Base-by-base conservation (phyloP, 345 rosid species). In the Euphorbia peplus region DNA sequence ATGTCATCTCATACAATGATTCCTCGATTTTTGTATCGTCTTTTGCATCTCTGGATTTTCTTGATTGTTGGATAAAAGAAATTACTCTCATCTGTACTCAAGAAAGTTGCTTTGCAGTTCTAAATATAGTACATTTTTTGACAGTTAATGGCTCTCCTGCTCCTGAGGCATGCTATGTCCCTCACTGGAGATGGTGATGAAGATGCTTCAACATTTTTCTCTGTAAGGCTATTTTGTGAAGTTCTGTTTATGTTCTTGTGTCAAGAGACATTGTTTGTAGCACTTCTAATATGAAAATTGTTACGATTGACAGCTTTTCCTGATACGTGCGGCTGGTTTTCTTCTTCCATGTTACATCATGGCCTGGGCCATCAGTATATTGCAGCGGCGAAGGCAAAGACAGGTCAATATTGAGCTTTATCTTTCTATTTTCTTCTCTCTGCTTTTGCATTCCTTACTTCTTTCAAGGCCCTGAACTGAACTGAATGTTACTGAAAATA, bases 291-390 rank as follows among this genome's bases (percentile, higher is more conserved):
- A 18, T 39, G 37, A 46, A 48, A 24, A 10, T 62, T 24, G 42
- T 51, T 25, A 11, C 28, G 1, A 51, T 44, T 28, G 55, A 69
- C 89, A 95, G 99, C 86, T 86, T 78, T 95, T 91, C 82, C 77
- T 95, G 79, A 83, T 83, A 61, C 86, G 90, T 16, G 84, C 89
- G 15, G 87, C 84, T 46, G 89, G 87, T 18, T 87, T 91, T 80
- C 93, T 90, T 77, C 88, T 95, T 51, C 98, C 99, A 4, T 95
- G 99, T 78, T 95, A 92, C 76, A 88, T 95, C 68, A 95, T 92
- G 99, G 99, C 98, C 48, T 95, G 99, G 99, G 98, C 97, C 76
- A 87, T 95, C 48, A 87, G 96, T 70, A 84, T 92, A 70, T 76
- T 95, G 72, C 99, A 95, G 84, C 93, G 87, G 3, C 87, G 99